These are phyloP conservation scores for Areca catechu DNA, from an alignment of 176 grass and related monocot species.

Conservation along the genomic window DNA sequence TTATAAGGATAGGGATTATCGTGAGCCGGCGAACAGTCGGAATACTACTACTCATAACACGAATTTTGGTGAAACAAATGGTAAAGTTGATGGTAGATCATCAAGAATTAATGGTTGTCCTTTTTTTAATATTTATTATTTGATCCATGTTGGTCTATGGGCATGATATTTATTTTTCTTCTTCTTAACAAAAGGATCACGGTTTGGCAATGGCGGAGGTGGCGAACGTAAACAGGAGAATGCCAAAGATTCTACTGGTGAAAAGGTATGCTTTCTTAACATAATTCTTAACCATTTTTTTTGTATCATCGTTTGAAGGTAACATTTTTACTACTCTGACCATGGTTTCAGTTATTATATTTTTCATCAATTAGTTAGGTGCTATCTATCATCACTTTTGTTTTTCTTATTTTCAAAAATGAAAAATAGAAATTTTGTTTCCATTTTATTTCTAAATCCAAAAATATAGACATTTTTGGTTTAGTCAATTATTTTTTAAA, in stretches of 20 bases:
- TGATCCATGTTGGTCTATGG: background rate
- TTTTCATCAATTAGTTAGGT: too few species aligned
- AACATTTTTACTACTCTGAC: too few species aligned
- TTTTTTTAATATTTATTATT: background rate
- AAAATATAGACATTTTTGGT: too few species aligned
- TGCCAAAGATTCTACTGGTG: background rate
- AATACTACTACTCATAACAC: background rate
- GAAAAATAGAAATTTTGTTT: too few species aligned
- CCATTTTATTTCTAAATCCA: too few species aligned
- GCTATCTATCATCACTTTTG: too few species aligned
- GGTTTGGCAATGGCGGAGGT: background rate
- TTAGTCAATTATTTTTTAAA: too few species aligned
- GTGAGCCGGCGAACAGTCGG: background rate
- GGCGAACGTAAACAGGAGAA: background rate
- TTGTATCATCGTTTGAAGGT: too few species aligned
- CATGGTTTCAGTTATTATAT: too few species aligned
- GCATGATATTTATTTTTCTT: background rate
- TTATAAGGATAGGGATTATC: conserved; percentile 2
- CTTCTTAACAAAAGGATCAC: background rate
- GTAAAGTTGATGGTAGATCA: background rate
- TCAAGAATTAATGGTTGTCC: background rate
- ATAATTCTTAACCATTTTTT: too few species aligned
- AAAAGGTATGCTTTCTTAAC: conserved; percentile 2
- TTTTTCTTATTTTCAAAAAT: too few species aligned
- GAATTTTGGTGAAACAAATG: background rate